Base-by-base conservation (phyloP, 345 rosid genomes). In the Heritiera fomes region DNA sequence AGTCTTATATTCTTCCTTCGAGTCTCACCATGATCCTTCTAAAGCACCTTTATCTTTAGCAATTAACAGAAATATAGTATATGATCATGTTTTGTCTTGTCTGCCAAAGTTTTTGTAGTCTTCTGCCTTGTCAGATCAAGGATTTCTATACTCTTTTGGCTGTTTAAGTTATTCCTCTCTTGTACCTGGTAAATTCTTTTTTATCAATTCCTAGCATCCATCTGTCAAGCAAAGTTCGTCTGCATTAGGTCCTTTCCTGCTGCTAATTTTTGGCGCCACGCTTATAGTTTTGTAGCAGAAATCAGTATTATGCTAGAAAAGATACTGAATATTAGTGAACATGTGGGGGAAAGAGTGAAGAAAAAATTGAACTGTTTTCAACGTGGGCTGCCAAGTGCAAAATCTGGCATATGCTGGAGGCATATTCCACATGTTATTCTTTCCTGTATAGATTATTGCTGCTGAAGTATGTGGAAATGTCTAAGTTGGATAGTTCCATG, bases 201-300 rank as follows among this genome's bases (percentile, higher is more conserved):
- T 2, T 6, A 9, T 52, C 59, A 72, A 53, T 53, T 72, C 47
- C 40, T 72, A 34, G 49, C 46, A 72, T 72, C 45, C 45, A 8
- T 53, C 62, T 53, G 9, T 17, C 59, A 9, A 52, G 17, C 28
- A 72, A 72, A 52, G 17, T 17, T 72, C 58, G 18, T 72, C 17
- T 4, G 75, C 75, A 9, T 72, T 53, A 72, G 63, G 76, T 53
- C 30, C 76, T 53, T 72, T 12, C 62, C 30, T 72, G 32, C 49
- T 2, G 32, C 34, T 72, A 55, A 3, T 34, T 52, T 71, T 53
- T 53, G 63, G 32, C 15, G 0, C 60, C 28, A 52, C 45, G 32
- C 15, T 52, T 52, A 52, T 13, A 3, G 73, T 23, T 23, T 6
- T 72, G 46, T 52, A 34, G 62, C 62, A 53, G 46, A 32, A 72